These are phyloP conservation scores for Cephalotrichum gorgonifer DNA, from an alignment of 2,329 filamentous ascomycete species.

Conservation along the genomic window DNA sequence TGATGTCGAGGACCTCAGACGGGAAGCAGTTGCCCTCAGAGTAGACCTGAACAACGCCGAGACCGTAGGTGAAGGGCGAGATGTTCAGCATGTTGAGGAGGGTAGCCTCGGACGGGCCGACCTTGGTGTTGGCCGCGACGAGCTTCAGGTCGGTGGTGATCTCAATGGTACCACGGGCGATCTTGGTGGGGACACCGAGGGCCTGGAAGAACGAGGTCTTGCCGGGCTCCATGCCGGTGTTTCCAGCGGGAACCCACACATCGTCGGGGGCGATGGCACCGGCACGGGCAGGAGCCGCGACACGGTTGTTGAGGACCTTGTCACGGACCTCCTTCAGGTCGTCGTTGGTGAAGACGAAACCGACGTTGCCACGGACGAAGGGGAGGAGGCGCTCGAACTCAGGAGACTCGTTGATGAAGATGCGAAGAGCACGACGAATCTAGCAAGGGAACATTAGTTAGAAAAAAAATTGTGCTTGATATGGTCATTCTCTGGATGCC, in stretches of 20 bases:
- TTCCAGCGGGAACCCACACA: constrained; percentile 92
- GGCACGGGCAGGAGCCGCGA: constrained; percentile 94
- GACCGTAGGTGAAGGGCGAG: constrained; percentile 98
- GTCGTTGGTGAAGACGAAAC: constrained; percentile 98
- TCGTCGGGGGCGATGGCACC: constrained; percentile 90
- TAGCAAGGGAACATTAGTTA: constrained; percentile 19
- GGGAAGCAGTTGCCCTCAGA: constrained; percentile 92
- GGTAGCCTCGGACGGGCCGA: constrained; percentile 97
- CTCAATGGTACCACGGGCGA: constrained; percentile 99
- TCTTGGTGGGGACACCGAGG: constrained; percentile 99
- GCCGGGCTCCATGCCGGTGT: constrained; percentile 99
- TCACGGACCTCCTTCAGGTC: constrained; percentile 89
- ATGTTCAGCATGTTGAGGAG: constrained; percentile 99
- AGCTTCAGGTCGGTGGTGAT: constrained; percentile 97
- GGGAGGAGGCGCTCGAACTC: constrained; percentile 98
- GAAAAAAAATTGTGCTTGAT: no score
- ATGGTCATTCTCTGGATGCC: no score
- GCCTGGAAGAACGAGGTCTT: constrained; percentile 99
- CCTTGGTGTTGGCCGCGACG: constrained; percentile 84
- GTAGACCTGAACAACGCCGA: constrained; percentile 94
- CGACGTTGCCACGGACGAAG: constrained; percentile 93
- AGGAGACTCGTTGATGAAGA: constrained; percentile 79
- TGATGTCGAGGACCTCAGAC: constrained; percentile 78
- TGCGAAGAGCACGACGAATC: constrained; percentile 95
- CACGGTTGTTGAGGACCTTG: constrained; percentile 93